Evolutionary conservation across 2,329 filamentous ascomycete species (phyloP), one percentile per base, ranked within the genome.

Genomic region (Zymoseptoria pseudotritici): DNA sequence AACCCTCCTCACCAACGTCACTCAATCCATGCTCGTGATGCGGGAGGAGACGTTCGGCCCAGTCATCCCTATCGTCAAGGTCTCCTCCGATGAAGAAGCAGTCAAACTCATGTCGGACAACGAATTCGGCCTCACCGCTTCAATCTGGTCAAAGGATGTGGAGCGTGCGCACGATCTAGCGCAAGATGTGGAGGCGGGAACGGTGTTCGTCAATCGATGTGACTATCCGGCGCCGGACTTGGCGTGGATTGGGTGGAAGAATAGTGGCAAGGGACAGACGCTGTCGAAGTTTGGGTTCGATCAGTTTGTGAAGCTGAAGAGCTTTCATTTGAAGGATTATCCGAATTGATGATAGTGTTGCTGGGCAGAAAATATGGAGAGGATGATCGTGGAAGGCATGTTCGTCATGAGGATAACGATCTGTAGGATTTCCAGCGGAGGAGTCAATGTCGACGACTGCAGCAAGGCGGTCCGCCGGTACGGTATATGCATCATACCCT

Each of bases 251-350:
- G 93, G 93, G 10, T 97, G 91, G 91, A 97, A 97, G 80, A 91
- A 96, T 74, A 96, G 91, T 62, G 93, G 93, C 65, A 92, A 90
- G 75, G 93, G 93, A 21, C 88, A 92, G 68, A 97, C 92, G 9
- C 78, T 97, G 69, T 94, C 91, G 77, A 86, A 80, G 68, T 96
- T 92, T 71, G 93, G 93, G 10, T 97, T 95, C 72, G 93, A 97
- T 69, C 90, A 96, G 73, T 97, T 97, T 72, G 88, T 95, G 72
- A 96, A 94, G 82, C 82, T 96, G 70, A 97, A 97, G 86, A 96
- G 90, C 80, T 95, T 88, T 75, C 93, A 97, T 75, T 74, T 97
- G 73, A 97, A 97, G 79, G 86, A 95, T 58, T 84, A 85, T 70
- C 83, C 83, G 1, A 83, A 82, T 42, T 17, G n/a, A 55, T 42